phyloP scores from a whole-genome alignment of 352 stramenopile genomes.

The Globisporangium megalacanthum region DNA sequence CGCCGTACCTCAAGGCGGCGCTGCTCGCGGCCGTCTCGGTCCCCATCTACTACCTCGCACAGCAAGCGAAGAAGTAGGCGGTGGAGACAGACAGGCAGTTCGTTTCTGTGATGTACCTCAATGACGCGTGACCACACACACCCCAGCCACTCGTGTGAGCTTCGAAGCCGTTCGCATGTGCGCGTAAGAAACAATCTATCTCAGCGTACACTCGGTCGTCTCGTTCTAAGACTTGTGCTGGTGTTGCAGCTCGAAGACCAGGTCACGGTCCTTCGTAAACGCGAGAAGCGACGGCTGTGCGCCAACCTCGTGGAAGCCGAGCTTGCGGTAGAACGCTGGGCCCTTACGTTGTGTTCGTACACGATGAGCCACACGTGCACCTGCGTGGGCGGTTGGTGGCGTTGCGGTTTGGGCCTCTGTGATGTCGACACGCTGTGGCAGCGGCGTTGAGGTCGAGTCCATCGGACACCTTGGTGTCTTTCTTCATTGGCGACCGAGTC shows the following conservation, averaged over 20 bases:
- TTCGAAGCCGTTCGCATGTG: too few species aligned
- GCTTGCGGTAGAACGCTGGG: slow-evolving; percentile 32
- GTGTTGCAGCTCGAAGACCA: slow-evolving; percentile 16
- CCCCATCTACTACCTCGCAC: slow-evolving; percentile 7
- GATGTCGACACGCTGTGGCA: too few species aligned
- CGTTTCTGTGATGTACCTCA: neutral
- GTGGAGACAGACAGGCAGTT: neutral
- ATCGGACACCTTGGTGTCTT: too few species aligned
- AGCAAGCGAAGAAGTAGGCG: slow-evolving; percentile 3
- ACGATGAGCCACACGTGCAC: slow-evolving; percentile 25
- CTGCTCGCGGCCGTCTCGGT: slow-evolving; percentile 9
- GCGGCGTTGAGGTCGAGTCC: too few species aligned
- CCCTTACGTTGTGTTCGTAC: slow-evolving; percentile 26
- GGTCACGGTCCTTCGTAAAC: slow-evolving; percentile 13
- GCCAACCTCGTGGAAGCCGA: slow-evolving; percentile 24
- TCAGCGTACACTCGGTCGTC: neutral
- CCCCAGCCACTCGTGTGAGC: too few species aligned
- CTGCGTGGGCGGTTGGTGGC: too few species aligned
- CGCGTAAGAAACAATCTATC: neutral
- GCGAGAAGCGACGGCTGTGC: slow-evolving; percentile 23
- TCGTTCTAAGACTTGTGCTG: slow-evolving; percentile 2
- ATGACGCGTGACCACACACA: too few species aligned
- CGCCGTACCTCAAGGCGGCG: slow-evolving; percentile 11
- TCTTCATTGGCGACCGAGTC: too few species aligned
- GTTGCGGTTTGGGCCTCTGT: too few species aligned